Conservation (phyloP, 2,329 filamentous ascomycete genomes). For the Colletotrichum noveboracense region DNA sequence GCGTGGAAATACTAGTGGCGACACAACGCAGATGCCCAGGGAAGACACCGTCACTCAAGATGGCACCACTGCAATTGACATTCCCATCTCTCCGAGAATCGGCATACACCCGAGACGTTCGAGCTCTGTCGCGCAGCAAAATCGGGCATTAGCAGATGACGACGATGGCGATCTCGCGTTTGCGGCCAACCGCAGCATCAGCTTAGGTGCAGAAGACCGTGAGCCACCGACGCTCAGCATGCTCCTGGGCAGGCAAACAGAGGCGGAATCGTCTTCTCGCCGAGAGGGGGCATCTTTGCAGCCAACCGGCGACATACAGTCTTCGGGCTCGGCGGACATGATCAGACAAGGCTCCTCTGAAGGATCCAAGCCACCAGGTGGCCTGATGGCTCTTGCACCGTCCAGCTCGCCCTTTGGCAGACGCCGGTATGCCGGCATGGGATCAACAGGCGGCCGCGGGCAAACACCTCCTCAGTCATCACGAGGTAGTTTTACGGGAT, state of each 20-base stretch:
- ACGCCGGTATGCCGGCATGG: constrained; percentile 51
- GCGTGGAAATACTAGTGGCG: constrained; percentile 28
- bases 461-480: constrained; percentile 50
- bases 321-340: constrained; percentile 41
- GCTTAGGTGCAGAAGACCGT: constrained; percentile 68
- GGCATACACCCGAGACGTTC: constrained; percentile 64
- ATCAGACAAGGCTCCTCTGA: constrained; percentile 49
- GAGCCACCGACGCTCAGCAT: constrained; percentile 70
- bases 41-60: constrained; percentile 49
- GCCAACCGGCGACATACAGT: constrained; percentile 46
- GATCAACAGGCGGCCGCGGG: constrained; percentile 35
- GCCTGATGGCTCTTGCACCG: constrained; percentile 42
- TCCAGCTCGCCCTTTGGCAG: constrained; percentile 52
- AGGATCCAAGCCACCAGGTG: constrained; percentile 47
- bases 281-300: constrained; percentile 33
- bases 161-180: constrained; percentile 67
- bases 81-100: constrained; percentile 72
- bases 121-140: constrained; percentile 72
- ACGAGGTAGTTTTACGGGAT: constrained; percentile 50
- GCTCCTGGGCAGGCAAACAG: constrained; percentile 56
- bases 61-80: constrained; percentile 72
- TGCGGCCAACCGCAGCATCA: constrained; percentile 69
- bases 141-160: constrained; percentile 57
- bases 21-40: constrained; percentile 33
- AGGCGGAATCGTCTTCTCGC: constrained; percentile 33